Evolutionary conservation across 352 stramenopile species (phyloP).

Genomic region (Phytophthora lateralis): DNA sequence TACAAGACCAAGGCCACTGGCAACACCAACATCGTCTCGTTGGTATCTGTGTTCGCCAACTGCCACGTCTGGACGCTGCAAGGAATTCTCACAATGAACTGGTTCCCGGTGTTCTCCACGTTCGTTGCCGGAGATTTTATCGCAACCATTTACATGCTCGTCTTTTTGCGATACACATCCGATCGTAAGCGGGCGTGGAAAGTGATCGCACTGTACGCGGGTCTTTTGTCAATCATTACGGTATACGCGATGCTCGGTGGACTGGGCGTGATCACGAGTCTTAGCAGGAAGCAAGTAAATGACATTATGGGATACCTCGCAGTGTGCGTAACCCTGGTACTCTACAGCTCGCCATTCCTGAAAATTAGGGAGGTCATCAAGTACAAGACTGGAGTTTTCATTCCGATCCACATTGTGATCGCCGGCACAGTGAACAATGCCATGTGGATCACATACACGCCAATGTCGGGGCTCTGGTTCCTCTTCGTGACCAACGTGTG

Average conservation of each 20-base stretch:
- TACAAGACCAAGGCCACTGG: constrained; percentile 46
- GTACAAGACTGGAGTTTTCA: constrained; percentile 50
- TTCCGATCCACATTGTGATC: constrained; percentile 60
- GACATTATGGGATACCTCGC: constrained; percentile 43
- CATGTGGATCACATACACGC: constrained; percentile 58
- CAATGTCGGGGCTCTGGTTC: constrained; percentile 47
- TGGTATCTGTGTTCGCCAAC: constrained; percentile 50
- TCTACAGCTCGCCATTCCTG: constrained; percentile 62
- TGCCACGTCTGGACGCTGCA: constrained; percentile 53
- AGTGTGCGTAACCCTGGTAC: constrained; percentile 47
- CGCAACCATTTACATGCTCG: constrained; percentile 33
- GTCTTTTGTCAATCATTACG: constrained; percentile 37
- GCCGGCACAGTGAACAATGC: constrained; percentile 58
- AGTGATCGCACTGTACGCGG: constrained; percentile 29
- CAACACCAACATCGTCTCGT: constrained; percentile 48
- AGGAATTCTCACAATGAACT: constrained; percentile 46
- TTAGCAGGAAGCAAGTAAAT: constrained; percentile 36
- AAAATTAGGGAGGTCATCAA: constrained; percentile 52
- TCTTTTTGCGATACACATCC: constrained; percentile 33
- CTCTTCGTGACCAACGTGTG: constrained; percentile 58
- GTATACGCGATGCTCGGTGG: constrained; percentile 44
- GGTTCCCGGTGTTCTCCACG: constrained; percentile 45
- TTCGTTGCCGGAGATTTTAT: constrained; percentile 37
- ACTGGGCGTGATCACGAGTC: constrained; percentile 25
- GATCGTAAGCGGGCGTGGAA: constrained; percentile 26